Evolutionary conservation across 352 stramenopile species (phyloP).

Genomic region (Plasmopara halstedii): DNA sequence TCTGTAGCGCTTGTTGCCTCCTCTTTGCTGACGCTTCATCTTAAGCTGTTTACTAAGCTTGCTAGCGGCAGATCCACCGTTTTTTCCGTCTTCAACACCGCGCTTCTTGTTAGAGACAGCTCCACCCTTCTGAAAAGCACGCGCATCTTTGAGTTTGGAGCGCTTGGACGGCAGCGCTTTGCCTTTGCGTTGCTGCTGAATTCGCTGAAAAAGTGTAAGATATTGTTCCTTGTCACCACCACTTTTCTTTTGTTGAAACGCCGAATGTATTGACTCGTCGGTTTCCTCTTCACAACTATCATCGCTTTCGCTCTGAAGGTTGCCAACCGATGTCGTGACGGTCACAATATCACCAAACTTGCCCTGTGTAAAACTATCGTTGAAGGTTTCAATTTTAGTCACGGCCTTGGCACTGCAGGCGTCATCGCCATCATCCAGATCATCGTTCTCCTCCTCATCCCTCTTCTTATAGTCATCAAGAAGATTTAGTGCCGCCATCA

Average conservation of each 20-base stretch:
- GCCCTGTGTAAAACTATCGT: slow-evolving; percentile 73
- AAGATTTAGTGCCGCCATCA: slow-evolving; percentile 52
- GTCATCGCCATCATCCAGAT: slow-evolving; percentile 21
- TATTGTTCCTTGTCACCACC: slow-evolving; percentile 52
- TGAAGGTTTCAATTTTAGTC: slow-evolving; percentile 69
- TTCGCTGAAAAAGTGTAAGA: slow-evolving; percentile 81
- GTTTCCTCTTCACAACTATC: slow-evolving; percentile 46
- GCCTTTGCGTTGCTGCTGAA: slow-evolving; percentile 79
- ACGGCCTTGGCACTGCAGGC: slow-evolving; percentile 24
- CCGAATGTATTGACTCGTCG: slow-evolving; percentile 15
- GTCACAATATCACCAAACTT: slow-evolving; percentile 86
- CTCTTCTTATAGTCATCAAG: slow-evolving; percentile 34
- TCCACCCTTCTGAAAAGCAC: slow-evolving; percentile 44
- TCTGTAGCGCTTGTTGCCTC: slow-evolving; percentile 32
- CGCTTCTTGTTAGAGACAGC: slow-evolving; percentile 21
- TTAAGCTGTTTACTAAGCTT: slow-evolving; percentile 35
- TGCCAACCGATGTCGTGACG: slow-evolving; percentile 74
- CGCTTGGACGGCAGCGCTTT: slow-evolving; percentile 77
- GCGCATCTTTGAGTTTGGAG: slow-evolving; percentile 75
- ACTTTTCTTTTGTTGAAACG: slow-evolving; percentile 28
- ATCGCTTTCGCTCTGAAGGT: slow-evolving; percentile 69
- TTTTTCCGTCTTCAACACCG: slow-evolving; percentile 22
- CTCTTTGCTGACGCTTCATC: slow-evolving; percentile 23
- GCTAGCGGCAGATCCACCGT: slow-evolving; percentile 8
- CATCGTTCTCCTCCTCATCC: slow-evolving; percentile 20